Evolutionary conservation across 1,284 basidiomycete species (phyloP), one percentile per base, ranked within the genome.

Genomic region (Ustilago shanxiensis): DNA sequence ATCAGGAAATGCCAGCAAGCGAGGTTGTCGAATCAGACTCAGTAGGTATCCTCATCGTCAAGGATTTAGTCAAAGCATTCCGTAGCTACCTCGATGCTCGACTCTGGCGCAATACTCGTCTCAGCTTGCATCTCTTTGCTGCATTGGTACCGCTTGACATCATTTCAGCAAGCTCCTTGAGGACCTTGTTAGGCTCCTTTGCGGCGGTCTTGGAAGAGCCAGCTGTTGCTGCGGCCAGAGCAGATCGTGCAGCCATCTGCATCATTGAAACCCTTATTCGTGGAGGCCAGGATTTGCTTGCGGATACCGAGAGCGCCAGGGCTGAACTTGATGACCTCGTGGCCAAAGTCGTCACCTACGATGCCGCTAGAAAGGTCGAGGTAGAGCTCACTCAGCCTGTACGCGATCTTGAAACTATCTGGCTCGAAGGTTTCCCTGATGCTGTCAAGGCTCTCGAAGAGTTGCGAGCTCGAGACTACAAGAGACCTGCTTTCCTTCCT

Each of bases 141-240:
- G 71, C 73, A 41, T 65, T 83, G 39, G 92, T 33, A 90, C 93
- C 13, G 10, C 72, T 84, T 8, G 89, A 90, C 56, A 88, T 96
- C 1, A 89, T 97, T 56, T 90, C 92, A 2, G 86, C 91, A 0
- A 89, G 91, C 16, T 95, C 94, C 3, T 89, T 97, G 88, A 88
- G 92, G 51, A 89, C 90, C 8, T 90, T 95, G 13, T 89, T 96
- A 28, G 90, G 91, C 70, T 92, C 93, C 0, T 93, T 96, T 79
- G 91, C 92, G 3, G 89, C 91, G 0, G 95, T 96, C 2, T 87
- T 97, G 28, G 93, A 95, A 77, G 95, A 96, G 84, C 93, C 95
- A 73, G 93, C 93, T 52, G 93, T 94, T 1, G 94, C 94, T 6
- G 91, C 93, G 72, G 91, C 91, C 33, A 90, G 95, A 20, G 93